Percentiles rank a stretch among this genome's conserved stretches.
Conservation (phyloP, 495 filamentous ascomycete species). For the Cercophora sp. region DNA sequence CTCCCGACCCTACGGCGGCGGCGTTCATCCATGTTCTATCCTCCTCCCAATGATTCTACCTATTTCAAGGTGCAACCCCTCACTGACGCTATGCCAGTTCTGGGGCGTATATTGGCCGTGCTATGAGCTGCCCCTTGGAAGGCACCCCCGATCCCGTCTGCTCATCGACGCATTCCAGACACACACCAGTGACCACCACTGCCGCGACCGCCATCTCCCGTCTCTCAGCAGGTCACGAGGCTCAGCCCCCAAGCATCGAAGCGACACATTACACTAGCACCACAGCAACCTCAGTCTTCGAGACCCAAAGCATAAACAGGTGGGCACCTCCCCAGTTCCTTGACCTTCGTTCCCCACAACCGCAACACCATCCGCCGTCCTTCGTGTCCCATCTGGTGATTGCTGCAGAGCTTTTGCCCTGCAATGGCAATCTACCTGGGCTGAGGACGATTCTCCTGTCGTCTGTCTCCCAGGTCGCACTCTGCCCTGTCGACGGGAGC, state of each 20-base stretch:
- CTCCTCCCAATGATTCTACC: background rate
- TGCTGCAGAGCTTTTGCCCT: no score
- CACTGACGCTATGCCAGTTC: constrained; percentile 24
- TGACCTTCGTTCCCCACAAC: no score
- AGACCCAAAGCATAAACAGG: background rate
- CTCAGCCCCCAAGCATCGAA: background rate
- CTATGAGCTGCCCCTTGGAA: constrained; percentile 6
- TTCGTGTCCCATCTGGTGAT: no score
- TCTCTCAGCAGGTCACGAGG: constrained; percentile 11
- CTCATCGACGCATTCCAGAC: background rate
- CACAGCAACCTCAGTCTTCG: no score
- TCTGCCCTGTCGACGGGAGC: constrained; percentile 7
- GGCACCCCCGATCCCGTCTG: background rate
- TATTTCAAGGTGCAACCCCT: constrained; percentile 16
- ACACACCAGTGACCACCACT: no score
- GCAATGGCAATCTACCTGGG: background rate
- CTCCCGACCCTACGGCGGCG: background rate
- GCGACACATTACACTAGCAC: background rate
- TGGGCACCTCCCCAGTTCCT: background rate
- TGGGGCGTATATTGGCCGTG: constrained; percentile 19
- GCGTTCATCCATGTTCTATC: background rate
- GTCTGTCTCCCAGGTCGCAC: no score
- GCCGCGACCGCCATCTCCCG: no score
- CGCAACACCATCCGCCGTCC: no score
- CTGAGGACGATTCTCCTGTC: background rate